Base-by-base conservation (phyloP, 306 rosid genomes). In the Glycine tomentella region DNA sequence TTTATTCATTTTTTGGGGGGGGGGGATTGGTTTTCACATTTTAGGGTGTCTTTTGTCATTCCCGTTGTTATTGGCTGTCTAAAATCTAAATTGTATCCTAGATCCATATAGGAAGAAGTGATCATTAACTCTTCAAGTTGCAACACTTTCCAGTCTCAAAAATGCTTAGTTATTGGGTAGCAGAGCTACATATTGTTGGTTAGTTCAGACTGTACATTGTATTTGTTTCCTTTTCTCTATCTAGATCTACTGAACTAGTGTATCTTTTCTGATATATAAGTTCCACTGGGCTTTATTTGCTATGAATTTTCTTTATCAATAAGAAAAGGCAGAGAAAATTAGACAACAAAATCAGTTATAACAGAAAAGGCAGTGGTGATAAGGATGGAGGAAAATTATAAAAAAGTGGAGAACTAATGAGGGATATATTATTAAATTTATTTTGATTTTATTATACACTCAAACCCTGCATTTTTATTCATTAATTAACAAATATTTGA, bases 401-500 rank as follows among this genome's bases (percentile, higher is more conserved):
- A 36, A 34, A 55, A 53, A 16, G 49, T 7, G 12, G 51, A 56
- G 45, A 73, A 52, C 31, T 55, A 42, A 33, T 75, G 53, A 75
- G 31, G 64, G 72, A 33, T 55, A 52, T 40, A 73, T 42, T 48
- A 63, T 40, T 33, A 42, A 42, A 53, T 57, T 36, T 48, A 74
- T 9, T 62, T 61, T 61, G 33, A 74, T 66, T 74, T 55, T 65
- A 52, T 11, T 64, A 42, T 20, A 20, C 75, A n/a, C 38, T 15
- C 49, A 33, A 58, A 40, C 42, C 72, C 15, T 25, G 11, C 40
- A 14, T 69, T 33, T 67, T 45, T 42, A 45, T 36, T 75, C 11
- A n/a, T 68, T 56, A 69, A 52, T 42, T 81, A 20, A 59, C 38
- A 68, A 69, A 36, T 16, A 61, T 74, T 50, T 48, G 9, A 52